phyloP scores from a whole-genome alignment of 768 basidiomycete species.

The Infundibulicybe gibba region DNA sequence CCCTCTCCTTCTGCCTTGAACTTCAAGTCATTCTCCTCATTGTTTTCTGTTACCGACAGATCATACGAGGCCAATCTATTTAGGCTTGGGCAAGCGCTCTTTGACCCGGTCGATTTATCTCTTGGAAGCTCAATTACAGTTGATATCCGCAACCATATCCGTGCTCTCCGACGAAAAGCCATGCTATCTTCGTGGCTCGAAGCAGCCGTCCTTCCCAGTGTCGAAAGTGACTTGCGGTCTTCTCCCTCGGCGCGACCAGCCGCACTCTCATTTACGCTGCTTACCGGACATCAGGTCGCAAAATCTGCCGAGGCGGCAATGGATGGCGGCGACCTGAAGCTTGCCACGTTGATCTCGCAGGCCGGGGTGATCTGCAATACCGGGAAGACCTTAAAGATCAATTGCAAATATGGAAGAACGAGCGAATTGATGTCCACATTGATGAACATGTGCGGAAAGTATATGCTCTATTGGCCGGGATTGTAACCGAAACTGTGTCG shows the following conservation, averaged over 20 bases:
- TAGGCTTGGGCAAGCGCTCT: constrained; percentile 85
- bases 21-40: constrained; percentile 73
- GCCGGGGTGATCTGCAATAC: constrained; percentile 77
- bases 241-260: constrained; percentile 39
- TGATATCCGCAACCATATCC: constrained; percentile 60
- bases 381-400: constrained; percentile 72
- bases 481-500: constrained; percentile 53
- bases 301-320: constrained; percentile 74
- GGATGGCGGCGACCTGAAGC: constrained; percentile 73
- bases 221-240: constrained; percentile 63
- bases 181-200: constrained; percentile 86
- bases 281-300: constrained; percentile 88
- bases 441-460: constrained; percentile 67
- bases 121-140: constrained; percentile 51
- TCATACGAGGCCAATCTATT: constrained; percentile 79
- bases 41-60: constrained; percentile 69
- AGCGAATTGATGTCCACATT: constrained; percentile 69
- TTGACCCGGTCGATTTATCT: constrained; percentile 75
- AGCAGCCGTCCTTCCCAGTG: constrained; percentile 59
- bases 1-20: constrained; percentile 56
- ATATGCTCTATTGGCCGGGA: constrained; percentile 81
- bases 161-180: constrained; percentile 66
- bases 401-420: constrained; percentile 77
- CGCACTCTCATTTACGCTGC: constrained; percentile 63
- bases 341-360: constrained; percentile 88